Evolutionary conservation across 352 stramenopile species (phyloP).

Genomic region (Phytophthora cactorum): DNA sequence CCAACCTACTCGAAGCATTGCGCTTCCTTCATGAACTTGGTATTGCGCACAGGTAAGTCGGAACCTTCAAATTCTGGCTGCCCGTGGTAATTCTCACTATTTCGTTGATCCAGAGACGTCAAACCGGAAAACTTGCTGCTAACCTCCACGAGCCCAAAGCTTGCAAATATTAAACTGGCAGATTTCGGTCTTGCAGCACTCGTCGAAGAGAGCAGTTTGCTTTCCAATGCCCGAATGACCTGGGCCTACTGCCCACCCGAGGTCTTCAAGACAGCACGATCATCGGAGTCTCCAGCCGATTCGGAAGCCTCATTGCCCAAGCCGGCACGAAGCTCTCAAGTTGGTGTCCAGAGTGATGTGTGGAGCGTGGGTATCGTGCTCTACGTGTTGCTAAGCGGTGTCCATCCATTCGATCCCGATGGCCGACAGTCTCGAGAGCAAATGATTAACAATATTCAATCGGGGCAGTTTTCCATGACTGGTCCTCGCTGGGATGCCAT

Average conservation of each 20-base stretch:
- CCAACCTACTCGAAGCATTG: conserved; percentile 65
- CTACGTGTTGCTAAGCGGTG: conserved; percentile 86
- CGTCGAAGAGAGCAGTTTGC: conserved; percentile 52
- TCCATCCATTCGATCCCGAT: conserved; percentile 79
- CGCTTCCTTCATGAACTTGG: conserved; percentile 69
- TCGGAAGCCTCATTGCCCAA: conserved; percentile 13
- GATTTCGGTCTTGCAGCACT: conserved; percentile 87
- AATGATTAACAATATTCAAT: conserved; percentile 69
- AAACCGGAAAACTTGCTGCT: conserved; percentile 90
- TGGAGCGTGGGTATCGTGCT: conserved; percentile 91
- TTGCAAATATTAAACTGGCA: conserved; percentile 77
- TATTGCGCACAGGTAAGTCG: conserved; percentile 69
- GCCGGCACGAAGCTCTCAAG: conserved; percentile 35
- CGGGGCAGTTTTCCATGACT: conserved; percentile 49
- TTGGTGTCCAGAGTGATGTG: conserved; percentile 71
- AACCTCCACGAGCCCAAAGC: conserved; percentile 69
- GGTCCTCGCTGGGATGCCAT: conserved; percentile 53
- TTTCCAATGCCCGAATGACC: conserved; percentile 56
- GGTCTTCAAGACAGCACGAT: conserved; percentile 43
- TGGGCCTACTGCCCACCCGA: conserved; percentile 75
- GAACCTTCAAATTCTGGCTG: background rate
- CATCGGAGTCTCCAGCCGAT: conserved; percentile 2
- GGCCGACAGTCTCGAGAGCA: conserved; percentile 73
- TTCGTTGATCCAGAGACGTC: conserved; percentile 54
- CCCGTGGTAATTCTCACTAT: conserved; percentile 1